phyloP scores from a whole-genome alignment of 441 rosid species.

The Raphanus hybrid region DNA sequence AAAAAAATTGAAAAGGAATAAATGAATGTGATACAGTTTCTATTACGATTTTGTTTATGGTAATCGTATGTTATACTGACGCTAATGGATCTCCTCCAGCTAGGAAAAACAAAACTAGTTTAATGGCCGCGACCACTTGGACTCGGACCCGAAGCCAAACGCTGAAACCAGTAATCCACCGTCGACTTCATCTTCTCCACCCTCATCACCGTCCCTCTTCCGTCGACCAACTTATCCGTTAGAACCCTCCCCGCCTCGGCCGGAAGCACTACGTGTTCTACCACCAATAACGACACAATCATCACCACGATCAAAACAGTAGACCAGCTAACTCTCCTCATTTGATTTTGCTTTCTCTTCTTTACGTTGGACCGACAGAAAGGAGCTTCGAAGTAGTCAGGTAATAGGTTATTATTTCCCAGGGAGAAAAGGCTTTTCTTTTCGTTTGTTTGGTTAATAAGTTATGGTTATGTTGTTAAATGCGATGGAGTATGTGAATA shows the following conservation, averaged over 20 bases:
- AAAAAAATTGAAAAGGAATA: background rate
- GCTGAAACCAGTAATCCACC: constrained; percentile 43
- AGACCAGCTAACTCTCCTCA: constrained; percentile 38
- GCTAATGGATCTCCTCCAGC: background rate
- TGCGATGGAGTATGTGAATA: constrained; percentile 10
- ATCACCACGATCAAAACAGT: constrained; percentile 34
- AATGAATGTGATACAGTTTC: constrained; percentile 17
- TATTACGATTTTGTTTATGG: constrained; percentile 11
- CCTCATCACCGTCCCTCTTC: constrained; percentile 20
- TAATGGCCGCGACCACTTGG: constrained; percentile 42
- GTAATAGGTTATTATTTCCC: background rate
- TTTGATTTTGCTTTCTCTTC: constrained; percentile 1
- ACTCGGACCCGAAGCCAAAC: constrained; percentile 43
- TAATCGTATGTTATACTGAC: constrained; percentile 2
- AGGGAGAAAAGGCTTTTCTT: background rate
- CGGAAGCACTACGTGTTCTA: constrained; percentile 38
- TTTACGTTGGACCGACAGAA: background rate
- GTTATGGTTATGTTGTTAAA: constrained; percentile 25
- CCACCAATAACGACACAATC: constrained; percentile 25
- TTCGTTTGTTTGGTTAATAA: constrained; percentile 8
- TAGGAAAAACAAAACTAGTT: background rate
- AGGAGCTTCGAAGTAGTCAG: constrained; percentile 1
- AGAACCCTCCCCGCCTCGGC: constrained; percentile 41
- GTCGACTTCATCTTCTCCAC: constrained; percentile 35
- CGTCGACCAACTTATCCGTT: constrained; percentile 26